Conservation (phyloP, 2,329 filamentous ascomycete genomes). For the Aspergillus bombycis region DNA sequence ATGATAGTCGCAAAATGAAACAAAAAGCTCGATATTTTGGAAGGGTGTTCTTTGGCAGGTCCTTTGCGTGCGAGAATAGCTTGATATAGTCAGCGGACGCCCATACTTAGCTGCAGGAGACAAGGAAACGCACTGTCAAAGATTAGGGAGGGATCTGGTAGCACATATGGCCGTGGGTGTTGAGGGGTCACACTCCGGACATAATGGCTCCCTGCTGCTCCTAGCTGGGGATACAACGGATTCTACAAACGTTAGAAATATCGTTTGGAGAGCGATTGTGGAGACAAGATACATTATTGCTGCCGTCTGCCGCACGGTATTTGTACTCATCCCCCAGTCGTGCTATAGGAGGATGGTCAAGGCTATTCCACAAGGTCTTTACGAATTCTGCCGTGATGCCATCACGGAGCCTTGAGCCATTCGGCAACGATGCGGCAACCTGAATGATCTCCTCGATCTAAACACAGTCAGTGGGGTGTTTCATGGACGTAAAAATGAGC, state of each 20-base stretch:
- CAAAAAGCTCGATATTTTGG: constrained; percentile 50
- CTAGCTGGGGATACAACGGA: constrained; percentile 7
- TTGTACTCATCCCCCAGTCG: constrained; percentile 6
- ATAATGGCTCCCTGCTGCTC: constrained; percentile 13
- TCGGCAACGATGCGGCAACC: constrained; percentile 8
- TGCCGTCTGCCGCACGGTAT: constrained; percentile 11
- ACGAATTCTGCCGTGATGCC: constrained; percentile 8
- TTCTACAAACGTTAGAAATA: neutral
- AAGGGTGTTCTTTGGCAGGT: constrained; percentile 39
- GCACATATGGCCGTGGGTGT: constrained; percentile 5
- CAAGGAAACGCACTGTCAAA: constrained; percentile 6
- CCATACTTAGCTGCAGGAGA: neutral
- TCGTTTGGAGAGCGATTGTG: neutral
- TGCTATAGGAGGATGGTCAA: constrained; percentile 7
- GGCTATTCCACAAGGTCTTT: constrained; percentile 9
- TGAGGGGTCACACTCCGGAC: constrained; percentile 1
- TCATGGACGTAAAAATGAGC: neutral
- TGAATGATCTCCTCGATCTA: constrained; percentile 15
- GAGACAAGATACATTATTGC: constrained; percentile 3
- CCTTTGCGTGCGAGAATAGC: constrained; percentile 13
- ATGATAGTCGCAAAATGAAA: constrained; percentile 57
- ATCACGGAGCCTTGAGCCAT: constrained; percentile 7
- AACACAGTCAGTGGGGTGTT: neutral
- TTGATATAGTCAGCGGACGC: neutral
- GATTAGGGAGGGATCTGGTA: constrained; percentile 8